A percentile compares a stretch with the other conserved stretches of the same genome.
phyloP scores from a whole-genome alignment of 768 basidiomycete species.

The Suillus americanus region DNA sequence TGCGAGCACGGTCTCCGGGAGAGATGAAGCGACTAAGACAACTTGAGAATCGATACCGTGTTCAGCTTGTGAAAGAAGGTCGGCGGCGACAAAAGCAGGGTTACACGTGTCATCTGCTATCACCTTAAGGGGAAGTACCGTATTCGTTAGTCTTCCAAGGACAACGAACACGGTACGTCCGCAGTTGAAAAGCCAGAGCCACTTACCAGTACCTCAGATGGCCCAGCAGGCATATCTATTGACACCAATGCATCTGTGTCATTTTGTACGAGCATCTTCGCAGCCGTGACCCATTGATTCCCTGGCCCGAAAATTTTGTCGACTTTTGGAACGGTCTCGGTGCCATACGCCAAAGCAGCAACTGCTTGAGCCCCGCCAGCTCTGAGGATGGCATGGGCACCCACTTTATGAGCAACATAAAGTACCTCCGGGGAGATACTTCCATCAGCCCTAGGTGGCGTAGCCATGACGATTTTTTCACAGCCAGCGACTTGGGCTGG shows the following conservation, averaged over 20 bases:
- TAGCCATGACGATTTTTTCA: conserved; percentile 87
- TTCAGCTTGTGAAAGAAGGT: conserved; percentile 96
- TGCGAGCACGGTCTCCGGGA: conserved; percentile 60
- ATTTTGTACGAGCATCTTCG: conserved; percentile 99
- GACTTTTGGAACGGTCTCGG: conserved; percentile 92
- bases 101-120: conserved; percentile 88
- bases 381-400: conserved; percentile 87
- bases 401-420: conserved; percentile 91
- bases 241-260: conserved; percentile 95
- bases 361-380: conserved; percentile 97
- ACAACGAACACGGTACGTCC: conserved; percentile 36
- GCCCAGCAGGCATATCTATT: conserved; percentile 99
- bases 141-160: conserved; percentile 35
- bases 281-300: conserved; percentile 99
- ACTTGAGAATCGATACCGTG: conserved; percentile 99
- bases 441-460: conserved; percentile 93
- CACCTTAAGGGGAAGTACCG: conserved; percentile 53
- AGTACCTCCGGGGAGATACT: conserved; percentile 95
- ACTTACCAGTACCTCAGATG: conserved; percentile 90
- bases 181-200: neutral
- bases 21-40: conserved; percentile 80
- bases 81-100: conserved; percentile 92
- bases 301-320: conserved; percentile 99
- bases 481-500: conserved; percentile 98
- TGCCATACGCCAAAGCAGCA: conserved; percentile 96